phyloP scores from a whole-genome alignment of 75 land plant genomes.

The Picea sitchensis region DNA sequence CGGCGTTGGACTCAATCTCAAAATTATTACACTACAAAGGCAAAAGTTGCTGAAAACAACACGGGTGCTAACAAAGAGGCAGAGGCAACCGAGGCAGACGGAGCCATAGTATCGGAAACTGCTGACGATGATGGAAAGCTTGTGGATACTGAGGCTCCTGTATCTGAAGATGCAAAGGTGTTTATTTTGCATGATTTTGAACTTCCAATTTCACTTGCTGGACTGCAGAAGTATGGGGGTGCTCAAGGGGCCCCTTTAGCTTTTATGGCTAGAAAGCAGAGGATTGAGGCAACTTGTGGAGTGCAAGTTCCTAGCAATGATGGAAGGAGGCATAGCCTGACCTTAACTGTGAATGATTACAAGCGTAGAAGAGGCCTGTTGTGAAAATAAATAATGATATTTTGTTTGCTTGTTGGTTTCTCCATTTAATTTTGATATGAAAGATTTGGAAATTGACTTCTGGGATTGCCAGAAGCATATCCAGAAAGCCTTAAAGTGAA shows the following conservation, averaged over 20 bases:
- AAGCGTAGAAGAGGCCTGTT: constrained; percentile 87
- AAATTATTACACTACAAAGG: constrained; percentile 55
- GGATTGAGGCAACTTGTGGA: constrained; percentile 78
- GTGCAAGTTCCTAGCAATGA: constrained; percentile 71
- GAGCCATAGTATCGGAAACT: constrained; percentile 33
- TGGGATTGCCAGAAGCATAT: too few relatives aligned
- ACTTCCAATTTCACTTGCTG: constrained; percentile 22
- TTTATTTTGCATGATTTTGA: constrained; percentile 48
- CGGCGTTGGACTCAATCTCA: constrained; percentile 93
- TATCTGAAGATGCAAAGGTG: constrained; percentile 58
- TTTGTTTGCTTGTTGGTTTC: too few relatives aligned
- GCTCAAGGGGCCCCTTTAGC: constrained; percentile 74
- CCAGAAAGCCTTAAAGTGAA: too few relatives aligned
- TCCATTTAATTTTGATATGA: too few relatives aligned
- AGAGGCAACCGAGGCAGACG: neutral
- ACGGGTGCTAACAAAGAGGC: neutral
- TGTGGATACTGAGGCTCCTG: constrained; percentile 72
- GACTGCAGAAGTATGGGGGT: constrained; percentile 72
- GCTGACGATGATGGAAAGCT: constrained; percentile 78
- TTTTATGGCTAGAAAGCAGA: constrained; percentile 79
- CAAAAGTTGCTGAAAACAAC: constrained; percentile 1
- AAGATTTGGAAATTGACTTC: too few relatives aligned
- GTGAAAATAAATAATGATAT: constrained; percentile 14
- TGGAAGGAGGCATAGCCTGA: constrained; percentile 78
- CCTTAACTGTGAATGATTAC: constrained; percentile 87